These are phyloP conservation scores for Saccharomyces pastorianus DNA, from an alignment of 1,139 yeast species.

Conservation along the genomic window DNA sequence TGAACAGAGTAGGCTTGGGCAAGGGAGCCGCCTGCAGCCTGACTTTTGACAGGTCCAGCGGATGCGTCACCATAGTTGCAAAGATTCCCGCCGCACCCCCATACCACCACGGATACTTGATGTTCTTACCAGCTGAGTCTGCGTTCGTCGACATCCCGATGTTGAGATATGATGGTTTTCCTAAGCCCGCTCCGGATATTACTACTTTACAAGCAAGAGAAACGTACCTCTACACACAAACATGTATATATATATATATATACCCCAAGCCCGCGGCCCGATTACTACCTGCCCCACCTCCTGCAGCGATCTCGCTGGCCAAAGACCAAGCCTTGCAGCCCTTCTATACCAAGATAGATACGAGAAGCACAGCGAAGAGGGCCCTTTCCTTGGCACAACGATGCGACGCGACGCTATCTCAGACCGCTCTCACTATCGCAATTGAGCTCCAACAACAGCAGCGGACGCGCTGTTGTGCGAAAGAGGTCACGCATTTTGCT, in stretches of 20 bases:
- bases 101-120: constrained; percentile 45
- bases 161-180: background rate
- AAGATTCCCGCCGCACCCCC: constrained; percentile 63
- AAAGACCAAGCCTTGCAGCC: background rate
- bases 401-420: background rate
- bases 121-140: constrained; percentile 4
- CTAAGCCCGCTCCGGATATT: too few relatives aligned
- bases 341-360: background rate
- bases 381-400: background rate
- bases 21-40: constrained; percentile 60
- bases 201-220: background rate
- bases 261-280: background rate
- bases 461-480: background rate
- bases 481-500: background rate
- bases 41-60: constrained; percentile 75
- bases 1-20: constrained; percentile 52
- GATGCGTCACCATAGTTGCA: constrained; percentile 64
- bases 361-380: background rate
- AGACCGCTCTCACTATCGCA: background rate
- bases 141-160: background rate
- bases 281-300: background rate
- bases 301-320: background rate
- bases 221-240: background rate
- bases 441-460: background rate
- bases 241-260: background rate